A percentile compares a stretch with the other conserved stretches of the same genome.
Evolutionary conservation across 768 basidiomycete genomes (phyloP).

Genomic region (Lactarius trivialis): DNA sequence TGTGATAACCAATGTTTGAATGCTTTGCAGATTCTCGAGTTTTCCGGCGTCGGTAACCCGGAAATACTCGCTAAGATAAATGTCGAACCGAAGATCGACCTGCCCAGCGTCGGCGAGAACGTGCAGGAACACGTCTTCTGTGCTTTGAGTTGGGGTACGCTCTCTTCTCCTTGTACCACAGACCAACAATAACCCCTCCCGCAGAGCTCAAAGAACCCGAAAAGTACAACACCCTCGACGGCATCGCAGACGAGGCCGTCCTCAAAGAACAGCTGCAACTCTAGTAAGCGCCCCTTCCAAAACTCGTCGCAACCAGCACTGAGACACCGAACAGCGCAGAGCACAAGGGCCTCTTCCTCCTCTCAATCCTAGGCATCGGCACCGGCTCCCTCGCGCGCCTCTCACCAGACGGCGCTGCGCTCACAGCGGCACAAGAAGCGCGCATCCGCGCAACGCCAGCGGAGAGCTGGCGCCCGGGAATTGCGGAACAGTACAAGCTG

Average conservation of each 20-base stretch:
- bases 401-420: constrained; percentile 23
- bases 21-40: constrained; percentile 42
- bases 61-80: constrained; percentile 36
- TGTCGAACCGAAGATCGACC: constrained; percentile 35
- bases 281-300: constrained; percentile 27
- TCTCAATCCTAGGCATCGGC: constrained; percentile 27
- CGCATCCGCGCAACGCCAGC: constrained; percentile 23
- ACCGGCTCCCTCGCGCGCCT: constrained; percentile 25
- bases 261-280: constrained; percentile 30
- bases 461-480: constrained; percentile 29
- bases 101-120: constrained; percentile 47
- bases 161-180: background rate
- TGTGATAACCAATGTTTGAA: background rate
- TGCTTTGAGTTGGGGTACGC: constrained; percentile 28
- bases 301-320: background rate
- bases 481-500: constrained; percentile 37
- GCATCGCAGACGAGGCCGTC: constrained; percentile 27
- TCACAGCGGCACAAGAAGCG: constrained; percentile 26
- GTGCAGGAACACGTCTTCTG: constrained; percentile 44
- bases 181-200: background rate
- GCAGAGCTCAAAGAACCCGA: constrained; percentile 31
- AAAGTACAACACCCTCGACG: constrained; percentile 28
- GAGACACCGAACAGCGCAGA: constrained; percentile 20
- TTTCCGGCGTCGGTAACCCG: constrained; percentile 49
- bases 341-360: constrained; percentile 27